These are phyloP conservation scores for Candida gigantensis DNA, from an alignment of 1,139 yeast genomes.

Conservation along the genomic window DNA sequence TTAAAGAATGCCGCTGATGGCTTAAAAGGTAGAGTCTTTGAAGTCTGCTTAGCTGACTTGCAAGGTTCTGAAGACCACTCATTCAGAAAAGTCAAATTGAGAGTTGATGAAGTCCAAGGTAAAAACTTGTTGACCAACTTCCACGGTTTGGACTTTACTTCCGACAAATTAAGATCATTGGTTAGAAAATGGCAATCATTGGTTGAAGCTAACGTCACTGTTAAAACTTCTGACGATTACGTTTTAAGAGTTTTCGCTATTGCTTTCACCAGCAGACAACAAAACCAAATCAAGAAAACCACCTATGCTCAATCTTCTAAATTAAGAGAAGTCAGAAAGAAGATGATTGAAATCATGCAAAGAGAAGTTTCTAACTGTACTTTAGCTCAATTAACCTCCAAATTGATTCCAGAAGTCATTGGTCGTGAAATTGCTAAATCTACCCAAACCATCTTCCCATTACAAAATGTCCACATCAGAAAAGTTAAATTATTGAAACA, in stretches of 20 bases:
- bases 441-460: constrained; percentile 52
- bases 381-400: constrained; percentile 52
- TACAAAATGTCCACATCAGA: constrained; percentile 55
- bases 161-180: constrained; percentile 53
- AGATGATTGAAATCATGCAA: constrained; percentile 54
- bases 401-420: constrained; percentile 54
- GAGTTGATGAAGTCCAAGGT: constrained; percentile 57
- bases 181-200: constrained; percentile 57
- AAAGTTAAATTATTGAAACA: constrained; percentile 54
- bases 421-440: constrained; percentile 57
- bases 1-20: constrained; percentile 55
- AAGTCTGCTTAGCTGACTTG: constrained; percentile 51
- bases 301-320: constrained; percentile 53
- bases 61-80: constrained; percentile 57
- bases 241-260: constrained; percentile 52
- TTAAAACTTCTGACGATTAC: constrained; percentile 53
- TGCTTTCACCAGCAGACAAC: constrained; percentile 56
- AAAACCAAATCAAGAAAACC: constrained; percentile 52
- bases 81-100: constrained; percentile 52
- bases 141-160: constrained; percentile 53
- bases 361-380: constrained; percentile 54
- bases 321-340: constrained; percentile 53
- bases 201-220: constrained; percentile 54
- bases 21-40: constrained; percentile 53
- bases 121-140: constrained; percentile 56